A percentile compares a stretch with the other conserved stretches of the same genome.
phyloP scores from a whole-genome alignment of 2,329 filamentous ascomycete species.

The Botrytis galanthina region DNA sequence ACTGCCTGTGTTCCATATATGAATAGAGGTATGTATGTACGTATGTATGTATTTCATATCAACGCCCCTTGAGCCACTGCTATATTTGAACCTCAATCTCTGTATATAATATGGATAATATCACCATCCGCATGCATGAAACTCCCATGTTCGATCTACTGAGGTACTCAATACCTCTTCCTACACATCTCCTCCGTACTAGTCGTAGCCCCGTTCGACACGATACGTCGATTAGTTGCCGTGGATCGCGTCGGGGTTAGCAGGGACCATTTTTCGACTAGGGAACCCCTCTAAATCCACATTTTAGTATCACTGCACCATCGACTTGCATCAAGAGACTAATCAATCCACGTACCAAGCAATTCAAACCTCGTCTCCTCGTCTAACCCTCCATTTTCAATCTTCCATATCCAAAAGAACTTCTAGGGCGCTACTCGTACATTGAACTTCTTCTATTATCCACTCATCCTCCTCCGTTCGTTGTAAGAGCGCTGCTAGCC shows the following conservation, averaged over 20 bases:
- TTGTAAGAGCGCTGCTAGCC: conserved; percentile 18
- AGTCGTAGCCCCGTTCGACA: not conserved
- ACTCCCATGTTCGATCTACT: conserved; percentile 11
- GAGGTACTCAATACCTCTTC: not conserved
- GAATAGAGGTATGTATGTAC: not conserved
- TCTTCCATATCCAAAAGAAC: conserved; percentile 16
- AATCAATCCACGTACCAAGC: not conserved
- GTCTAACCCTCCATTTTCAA: conserved; percentile 6
- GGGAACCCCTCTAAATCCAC: conserved; percentile 13
- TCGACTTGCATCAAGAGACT: not conserved
- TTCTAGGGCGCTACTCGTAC: conserved; percentile 6
- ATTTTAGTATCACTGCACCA: conserved; percentile 13
- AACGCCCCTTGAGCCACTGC: conserved; percentile 2
- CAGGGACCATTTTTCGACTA: not conserved
- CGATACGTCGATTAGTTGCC: conserved; percentile 12
- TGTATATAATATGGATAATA: conserved; percentile 5
- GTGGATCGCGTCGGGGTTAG: conserved; percentile 8
- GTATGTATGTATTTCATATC: not conserved
- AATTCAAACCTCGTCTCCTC: conserved; percentile 5
- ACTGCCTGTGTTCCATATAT: not conserved
- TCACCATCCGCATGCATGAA: conserved; percentile 2
- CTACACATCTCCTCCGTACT: conserved; percentile 5
- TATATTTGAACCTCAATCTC: not conserved
- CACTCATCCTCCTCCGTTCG: conserved; percentile 10
- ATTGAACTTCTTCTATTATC: not conserved